A percentile compares a stretch with the other conserved stretches of the same genome.
Evolutionary conservation across 169 alveolate genomes (phyloP).

Genomic region (Eimeria tenella): DNA sequence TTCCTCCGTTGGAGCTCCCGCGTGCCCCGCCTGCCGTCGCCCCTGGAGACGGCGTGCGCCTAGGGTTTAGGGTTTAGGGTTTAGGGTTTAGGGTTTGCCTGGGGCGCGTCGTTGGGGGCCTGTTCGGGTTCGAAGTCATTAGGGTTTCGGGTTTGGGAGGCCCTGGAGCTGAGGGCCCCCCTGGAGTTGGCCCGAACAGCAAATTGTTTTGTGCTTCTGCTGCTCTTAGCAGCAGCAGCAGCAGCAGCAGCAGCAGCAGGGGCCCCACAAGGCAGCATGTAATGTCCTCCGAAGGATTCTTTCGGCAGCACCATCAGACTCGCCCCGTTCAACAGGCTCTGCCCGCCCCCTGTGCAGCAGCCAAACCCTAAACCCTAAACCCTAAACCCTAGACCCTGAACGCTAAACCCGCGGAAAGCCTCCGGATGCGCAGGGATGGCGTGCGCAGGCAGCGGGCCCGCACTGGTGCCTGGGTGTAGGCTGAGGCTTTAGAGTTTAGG

Average conservation of each 20-base stretch:
- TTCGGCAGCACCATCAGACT: constrained; percentile 1
- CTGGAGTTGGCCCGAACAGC: not conserved
- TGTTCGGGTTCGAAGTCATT: not conserved
- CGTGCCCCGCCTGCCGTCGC: not conserved
- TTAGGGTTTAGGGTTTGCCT: constrained; percentile 14
- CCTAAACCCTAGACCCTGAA: not conserved
- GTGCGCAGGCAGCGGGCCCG: no score
- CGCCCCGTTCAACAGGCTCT: not conserved
- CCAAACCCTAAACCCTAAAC: not conserved
- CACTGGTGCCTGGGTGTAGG: no score
- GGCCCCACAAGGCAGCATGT: no score
- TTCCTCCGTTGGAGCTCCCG: not conserved
- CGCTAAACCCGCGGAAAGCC: no score
- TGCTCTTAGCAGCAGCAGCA: no score
- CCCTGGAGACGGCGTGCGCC: not conserved
- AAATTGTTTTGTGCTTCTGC: no score
- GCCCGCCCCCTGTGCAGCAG: not conserved
- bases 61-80: constrained; percentile 29
- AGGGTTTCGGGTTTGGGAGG: not conserved
- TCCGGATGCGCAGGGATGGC: no score
- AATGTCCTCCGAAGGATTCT: constrained; percentile 58
- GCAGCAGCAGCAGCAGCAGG: no score
- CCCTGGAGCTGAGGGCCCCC: not conserved
- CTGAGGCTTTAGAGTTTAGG: no score
- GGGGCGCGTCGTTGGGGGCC: not conserved